phyloP scores from a whole-genome alignment of 2,329 filamentous ascomycete species.

The Pseudogymnoascus sp. region DNA sequence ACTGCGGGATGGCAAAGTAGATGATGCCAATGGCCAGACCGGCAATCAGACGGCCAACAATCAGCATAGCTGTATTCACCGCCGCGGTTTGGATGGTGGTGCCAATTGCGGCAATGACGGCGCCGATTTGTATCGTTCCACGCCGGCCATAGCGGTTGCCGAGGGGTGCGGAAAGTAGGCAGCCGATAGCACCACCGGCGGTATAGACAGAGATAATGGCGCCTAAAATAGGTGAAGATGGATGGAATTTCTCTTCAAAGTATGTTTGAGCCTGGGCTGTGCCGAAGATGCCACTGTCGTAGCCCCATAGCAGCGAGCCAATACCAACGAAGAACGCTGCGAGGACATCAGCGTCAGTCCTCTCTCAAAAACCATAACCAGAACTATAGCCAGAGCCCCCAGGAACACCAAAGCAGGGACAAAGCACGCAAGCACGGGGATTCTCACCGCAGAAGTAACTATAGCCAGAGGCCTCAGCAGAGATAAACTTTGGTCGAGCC shows the following conservation, averaged over 20 bases:
- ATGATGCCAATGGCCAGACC: constrained; percentile 36
- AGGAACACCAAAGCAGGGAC: too few species aligned
- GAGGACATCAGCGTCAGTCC: too few species aligned
- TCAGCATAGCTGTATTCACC: constrained; percentile 32
- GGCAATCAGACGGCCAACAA: constrained; percentile 40
- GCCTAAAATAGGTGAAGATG: not conserved
- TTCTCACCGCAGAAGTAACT: too few species aligned
- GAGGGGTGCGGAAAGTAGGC: constrained; percentile 19
- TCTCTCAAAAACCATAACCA: too few species aligned
- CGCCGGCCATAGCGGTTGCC: constrained; percentile 22
- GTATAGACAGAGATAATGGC: constrained; percentile 29
- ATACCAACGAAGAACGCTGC: not conserved
- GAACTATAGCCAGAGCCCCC: too few species aligned
- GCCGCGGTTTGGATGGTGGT: constrained; percentile 24
- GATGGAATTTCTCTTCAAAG: not conserved
- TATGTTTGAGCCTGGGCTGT: not conserved
- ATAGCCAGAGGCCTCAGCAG: too few species aligned
- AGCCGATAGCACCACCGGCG: constrained; percentile 22
- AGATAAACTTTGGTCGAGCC: too few species aligned
- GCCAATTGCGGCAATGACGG: constrained; percentile 25
- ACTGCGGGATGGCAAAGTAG: constrained; percentile 12
- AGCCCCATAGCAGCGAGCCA: not conserved
- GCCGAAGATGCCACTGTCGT: not conserved
- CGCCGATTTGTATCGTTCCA: constrained; percentile 36
- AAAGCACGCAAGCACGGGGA: too few species aligned